Evolutionary conservation across 2,329 filamentous ascomycete species (phyloP).

Genomic region (Didymellaceae sp.): DNA sequence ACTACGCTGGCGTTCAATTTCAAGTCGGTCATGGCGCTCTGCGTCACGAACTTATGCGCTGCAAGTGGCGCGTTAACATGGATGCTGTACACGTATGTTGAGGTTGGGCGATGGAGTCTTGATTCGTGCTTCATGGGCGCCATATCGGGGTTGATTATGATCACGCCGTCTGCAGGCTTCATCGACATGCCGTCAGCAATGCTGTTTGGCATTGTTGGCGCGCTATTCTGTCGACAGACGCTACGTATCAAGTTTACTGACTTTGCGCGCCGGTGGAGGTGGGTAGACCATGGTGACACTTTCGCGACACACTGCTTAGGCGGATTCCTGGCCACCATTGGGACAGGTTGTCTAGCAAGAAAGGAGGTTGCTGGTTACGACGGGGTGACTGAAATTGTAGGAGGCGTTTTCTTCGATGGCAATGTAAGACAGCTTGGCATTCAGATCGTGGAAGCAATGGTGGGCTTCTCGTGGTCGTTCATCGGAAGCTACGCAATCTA

Average conservation of each 20-base stretch:
- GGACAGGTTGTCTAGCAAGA: constrained; percentile 59
- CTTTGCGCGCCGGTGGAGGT: constrained; percentile 54
- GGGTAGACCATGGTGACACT: constrained; percentile 63
- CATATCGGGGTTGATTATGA: constrained; percentile 61
- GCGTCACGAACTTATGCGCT: constrained; percentile 59
- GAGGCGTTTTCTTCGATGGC: constrained; percentile 62
- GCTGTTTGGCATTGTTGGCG: constrained; percentile 57
- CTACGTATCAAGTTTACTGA: constrained; percentile 61
- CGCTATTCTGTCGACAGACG: constrained; percentile 58
- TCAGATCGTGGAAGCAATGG: constrained; percentile 58
- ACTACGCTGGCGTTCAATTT: constrained; percentile 58
- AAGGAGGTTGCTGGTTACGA: constrained; percentile 62
- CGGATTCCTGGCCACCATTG: constrained; percentile 58
- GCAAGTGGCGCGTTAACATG: constrained; percentile 57
- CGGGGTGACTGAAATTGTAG: constrained; percentile 56
- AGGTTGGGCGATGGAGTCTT: constrained; percentile 54
- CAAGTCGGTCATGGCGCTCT: constrained; percentile 58
- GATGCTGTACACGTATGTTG: constrained; percentile 55
- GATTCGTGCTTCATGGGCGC: constrained; percentile 61
- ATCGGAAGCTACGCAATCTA: constrained; percentile 57
- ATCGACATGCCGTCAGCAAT: constrained; percentile 59
- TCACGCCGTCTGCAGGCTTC: constrained; percentile 58
- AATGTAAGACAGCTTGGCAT: constrained; percentile 58
- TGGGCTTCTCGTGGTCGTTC: constrained; percentile 61
- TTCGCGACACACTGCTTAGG: constrained; percentile 63